Evolutionary conservation across 2,329 filamentous ascomycete species (phyloP), one percentile per base, ranked within the genome.

Genomic region (Aureobasidium melanogenum): DNA sequence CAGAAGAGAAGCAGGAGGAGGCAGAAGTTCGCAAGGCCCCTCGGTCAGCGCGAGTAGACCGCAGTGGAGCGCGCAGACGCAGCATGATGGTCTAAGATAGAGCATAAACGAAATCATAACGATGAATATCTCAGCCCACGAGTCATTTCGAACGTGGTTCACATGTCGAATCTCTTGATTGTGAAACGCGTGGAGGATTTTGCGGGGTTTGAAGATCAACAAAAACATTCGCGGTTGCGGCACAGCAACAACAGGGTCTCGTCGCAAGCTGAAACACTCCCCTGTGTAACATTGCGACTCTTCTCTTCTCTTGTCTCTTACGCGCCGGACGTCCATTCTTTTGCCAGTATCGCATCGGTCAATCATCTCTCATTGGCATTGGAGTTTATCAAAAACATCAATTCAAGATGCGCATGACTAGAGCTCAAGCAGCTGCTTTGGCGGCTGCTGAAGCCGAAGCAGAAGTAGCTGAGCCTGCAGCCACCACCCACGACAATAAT

Each of bases 321-420:
- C 34, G 22, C 50, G 50, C 50, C 34, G 24, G 36, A 52, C 48
- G 7, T 52, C 12, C 22, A 54, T 39, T 51, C 36, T 17, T 34
- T 26, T 28, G 19, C 9, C 36, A 54, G 22, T 24, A 52, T 52
- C 32, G 30, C 39, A 41, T 57, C 38, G n/a, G 2, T 48, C 12
- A 6, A 7, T 48, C 39, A 30, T 41, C 56, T 47, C 24, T n/a
- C 15, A 30, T 28, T 47, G 44, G 46, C n/a, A 50, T 30, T 32
- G 22, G 10, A n/a, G 1, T 34, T 22, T 6, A 28, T 34, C 15
- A 26, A 19, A 12, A 22, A 9, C 7, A 50, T 34, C 12, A 9
- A 22, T n/a, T 24, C 28, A 50, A 7, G 24, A 74, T 74, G 72
- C 76, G 76, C 70, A 69, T 78, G 63, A 79, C 76, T 60, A 74